phyloP scores from a whole-genome alignment of 2,329 filamentous ascomycete species.

The Juglanconis oblonga region DNA sequence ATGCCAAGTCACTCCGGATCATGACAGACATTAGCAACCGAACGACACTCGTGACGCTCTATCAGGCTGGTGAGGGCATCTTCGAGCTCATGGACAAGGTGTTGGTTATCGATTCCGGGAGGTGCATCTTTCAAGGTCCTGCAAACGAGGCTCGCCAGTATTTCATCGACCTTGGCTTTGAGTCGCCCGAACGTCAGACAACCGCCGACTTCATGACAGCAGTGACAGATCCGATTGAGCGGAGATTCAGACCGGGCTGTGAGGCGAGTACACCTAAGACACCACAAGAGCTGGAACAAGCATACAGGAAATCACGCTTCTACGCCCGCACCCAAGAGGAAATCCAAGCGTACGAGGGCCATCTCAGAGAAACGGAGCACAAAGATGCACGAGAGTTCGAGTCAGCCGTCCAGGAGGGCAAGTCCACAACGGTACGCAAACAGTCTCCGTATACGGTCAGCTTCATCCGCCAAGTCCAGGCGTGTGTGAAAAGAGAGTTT shows the following conservation, averaged over 20 bases:
- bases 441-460: slow-evolving; percentile 76
- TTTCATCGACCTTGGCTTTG: slow-evolving; percentile 66
- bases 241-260: slow-evolving; percentile 63
- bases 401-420: slow-evolving; percentile 60
- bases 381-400: slow-evolving; percentile 64
- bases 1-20: slow-evolving; percentile 60
- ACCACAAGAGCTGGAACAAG: slow-evolving; percentile 61
- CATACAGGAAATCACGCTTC: slow-evolving; percentile 60
- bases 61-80: slow-evolving; percentile 59
- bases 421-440: slow-evolving; percentile 65
- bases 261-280: slow-evolving; percentile 68
- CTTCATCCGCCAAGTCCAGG: slow-evolving; percentile 67
- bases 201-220: slow-evolving; percentile 78
- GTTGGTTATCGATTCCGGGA: slow-evolving; percentile 63
- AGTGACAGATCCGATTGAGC: slow-evolving; percentile 69
- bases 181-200: slow-evolving; percentile 56
- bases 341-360: slow-evolving; percentile 41
- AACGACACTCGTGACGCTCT: slow-evolving; percentile 62
- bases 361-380: slow-evolving; percentile 50
- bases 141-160: slow-evolving; percentile 61
- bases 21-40: slow-evolving; percentile 62
- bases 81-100: slow-evolving; percentile 68
- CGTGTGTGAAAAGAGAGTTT: slow-evolving; percentile 69
- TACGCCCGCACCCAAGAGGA: slow-evolving; percentile 57
- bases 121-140: slow-evolving; percentile 66